Evolutionary conservation across 208 protist genomes (phyloP), one percentile per base, ranked within the genome.

Genomic region (Wallacemonas rigidus): DNA sequence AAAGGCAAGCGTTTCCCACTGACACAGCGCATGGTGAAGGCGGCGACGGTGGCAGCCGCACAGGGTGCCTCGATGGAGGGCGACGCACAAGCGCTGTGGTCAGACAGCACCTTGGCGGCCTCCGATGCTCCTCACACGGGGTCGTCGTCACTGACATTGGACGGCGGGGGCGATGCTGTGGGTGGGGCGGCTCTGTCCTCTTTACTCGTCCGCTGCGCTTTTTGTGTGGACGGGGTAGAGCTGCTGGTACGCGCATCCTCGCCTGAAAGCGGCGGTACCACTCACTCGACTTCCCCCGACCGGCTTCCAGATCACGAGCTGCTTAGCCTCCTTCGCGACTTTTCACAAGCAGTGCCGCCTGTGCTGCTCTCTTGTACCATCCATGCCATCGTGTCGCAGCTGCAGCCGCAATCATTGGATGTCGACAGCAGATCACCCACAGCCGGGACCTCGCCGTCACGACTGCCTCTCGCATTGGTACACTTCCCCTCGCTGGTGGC

Each of bases 21-120:
- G 4, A 76, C 88, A 47, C 74, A 76, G 47, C 86, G 84, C 45
- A 69, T 90, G 64, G 79, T 77, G 39, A 77, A 77, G 36, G 79
- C 51, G 6, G 50, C 55, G 7, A 63, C 54, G 17, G 54, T 54
- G 40, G 54, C 53, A 3, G 51, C 47, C 9, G 2, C 54, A 35
- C 44, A 51, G 50, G 44, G 54, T 3, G 68, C 51, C 8, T 61
- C 40, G 14, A 63, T 56, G 58, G 51, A 60, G 14, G 53, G 47
- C 44, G 60, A 74, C 7, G 71, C 68, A 3, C 57, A 60, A 63
- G 50, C 47, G n/a, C 45, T 85, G 36, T 82, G 76, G 81, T n/a
- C 55, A 8, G 74, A 63, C 60, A 48, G 43, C 40, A 68, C 40
- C 6, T 44, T 40, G 5, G 3, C n/a, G 8, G 14, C 62, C 8